phyloP scores from a whole-genome alignment of 1,284 basidiomycete species.

The Grifola frondosa region DNA sequence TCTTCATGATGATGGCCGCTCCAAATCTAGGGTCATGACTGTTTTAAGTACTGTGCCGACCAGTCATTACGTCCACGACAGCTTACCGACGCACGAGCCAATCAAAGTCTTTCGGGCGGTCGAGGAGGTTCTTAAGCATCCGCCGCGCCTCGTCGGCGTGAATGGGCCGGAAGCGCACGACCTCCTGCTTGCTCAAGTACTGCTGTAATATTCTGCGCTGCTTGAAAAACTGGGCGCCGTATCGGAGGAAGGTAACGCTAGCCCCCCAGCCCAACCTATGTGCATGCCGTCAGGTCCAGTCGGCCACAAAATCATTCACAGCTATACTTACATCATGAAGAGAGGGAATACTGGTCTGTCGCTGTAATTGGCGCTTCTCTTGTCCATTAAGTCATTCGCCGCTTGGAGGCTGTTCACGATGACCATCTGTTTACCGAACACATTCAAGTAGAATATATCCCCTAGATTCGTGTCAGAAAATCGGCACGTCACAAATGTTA shows the following conservation, averaged over 20 bases:
- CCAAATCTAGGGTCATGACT: conserved; percentile 12
- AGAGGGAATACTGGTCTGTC: conserved; percentile 31
- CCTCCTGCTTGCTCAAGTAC: conserved; percentile 21
- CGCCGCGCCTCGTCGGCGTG: conserved; percentile 22
- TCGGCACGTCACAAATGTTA: not conserved
- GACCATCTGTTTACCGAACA: conserved; percentile 34
- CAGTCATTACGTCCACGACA: not conserved
- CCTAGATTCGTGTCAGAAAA: too few relatives aligned
- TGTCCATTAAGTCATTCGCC: conserved; percentile 39
- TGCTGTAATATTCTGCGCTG: conserved; percentile 27
- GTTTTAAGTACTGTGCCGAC: not conserved
- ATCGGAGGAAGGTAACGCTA: conserved; percentile 18
- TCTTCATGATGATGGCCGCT: conserved; percentile 23
- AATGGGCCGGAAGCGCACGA: conserved; percentile 19
- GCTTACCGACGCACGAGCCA: conserved; percentile 21
- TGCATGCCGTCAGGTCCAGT: conserved; percentile 1
- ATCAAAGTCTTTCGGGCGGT: conserved; percentile 21
- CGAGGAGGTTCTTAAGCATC: conserved; percentile 21
- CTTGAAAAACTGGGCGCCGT: conserved; percentile 26
- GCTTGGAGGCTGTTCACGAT: conserved; percentile 35
- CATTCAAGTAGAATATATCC: conserved; percentile 35
- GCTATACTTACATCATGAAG: conserved; percentile 18
- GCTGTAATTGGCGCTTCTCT: conserved; percentile 37
- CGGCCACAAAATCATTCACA: not conserved
- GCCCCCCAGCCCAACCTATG: conserved; percentile 18